phyloP scores from a whole-genome alignment of 495 filamentous ascomycete species.

The Immersiella caudata region DNA sequence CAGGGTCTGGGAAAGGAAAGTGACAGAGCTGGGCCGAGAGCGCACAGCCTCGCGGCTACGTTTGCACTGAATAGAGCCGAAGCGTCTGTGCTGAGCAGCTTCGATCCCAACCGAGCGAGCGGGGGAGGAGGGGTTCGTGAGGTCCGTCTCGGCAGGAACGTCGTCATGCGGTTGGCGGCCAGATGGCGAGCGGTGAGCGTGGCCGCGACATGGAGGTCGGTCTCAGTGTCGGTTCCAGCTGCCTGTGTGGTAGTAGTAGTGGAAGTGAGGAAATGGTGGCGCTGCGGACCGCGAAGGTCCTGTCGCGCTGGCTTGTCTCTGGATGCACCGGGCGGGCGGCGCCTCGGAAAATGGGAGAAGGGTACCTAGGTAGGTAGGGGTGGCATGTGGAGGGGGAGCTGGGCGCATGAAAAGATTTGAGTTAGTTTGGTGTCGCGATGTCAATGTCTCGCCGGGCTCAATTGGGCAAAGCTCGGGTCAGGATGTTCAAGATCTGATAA shows the following conservation, averaged over 20 bases:
- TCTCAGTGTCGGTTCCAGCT: conserved; percentile 9
- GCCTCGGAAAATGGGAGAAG: conserved; percentile 1
- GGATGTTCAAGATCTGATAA: conserved; percentile 13
- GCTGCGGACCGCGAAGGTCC: background rate
- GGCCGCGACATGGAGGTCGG: background rate
- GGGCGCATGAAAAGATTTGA: background rate
- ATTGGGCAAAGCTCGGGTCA: conserved; percentile 1
- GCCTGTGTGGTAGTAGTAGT: background rate
- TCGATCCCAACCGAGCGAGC: background rate
- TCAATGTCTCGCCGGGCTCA: conserved; percentile 7
- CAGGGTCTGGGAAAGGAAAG: conserved; percentile 3
- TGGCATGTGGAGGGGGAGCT: background rate
- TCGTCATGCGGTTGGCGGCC: background rate
- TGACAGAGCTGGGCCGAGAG: conserved; percentile 4
- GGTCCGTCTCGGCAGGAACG: background rate
- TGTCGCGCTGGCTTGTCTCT: background rate
- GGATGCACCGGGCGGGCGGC: conserved; percentile 3
- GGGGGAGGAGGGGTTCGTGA: background rate
- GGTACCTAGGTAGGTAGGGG: too few species aligned
- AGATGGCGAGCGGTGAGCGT: background rate
- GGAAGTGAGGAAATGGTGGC: background rate
- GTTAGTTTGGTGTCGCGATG: conserved; percentile 1
- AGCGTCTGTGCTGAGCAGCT: background rate
- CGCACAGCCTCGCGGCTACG: conserved; percentile 12
- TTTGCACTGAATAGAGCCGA: background rate